phyloP scores from a whole-genome alignment of 495 filamentous ascomycete species.

The Penicillium crystallinum region DNA sequence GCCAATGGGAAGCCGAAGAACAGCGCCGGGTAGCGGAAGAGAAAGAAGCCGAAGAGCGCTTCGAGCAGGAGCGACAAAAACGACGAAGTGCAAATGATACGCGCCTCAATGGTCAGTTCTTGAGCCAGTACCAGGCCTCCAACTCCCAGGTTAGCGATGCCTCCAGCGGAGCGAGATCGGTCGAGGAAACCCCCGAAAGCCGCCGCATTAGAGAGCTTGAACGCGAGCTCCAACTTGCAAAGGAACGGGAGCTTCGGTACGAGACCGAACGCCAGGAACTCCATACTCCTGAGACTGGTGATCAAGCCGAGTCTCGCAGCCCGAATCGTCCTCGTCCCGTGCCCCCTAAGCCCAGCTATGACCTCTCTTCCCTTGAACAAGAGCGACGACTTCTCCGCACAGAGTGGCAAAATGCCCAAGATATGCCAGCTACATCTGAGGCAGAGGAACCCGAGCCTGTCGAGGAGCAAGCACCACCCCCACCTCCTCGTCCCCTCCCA shows the following conservation, averaged over 20 bases:
- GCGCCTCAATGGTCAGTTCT: constrained; percentile 74
- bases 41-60: constrained; percentile 58
- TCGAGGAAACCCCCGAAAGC: constrained; percentile 42
- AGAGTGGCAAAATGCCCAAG: constrained; percentile 58
- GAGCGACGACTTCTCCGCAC: constrained; percentile 69
- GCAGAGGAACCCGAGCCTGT: constrained; percentile 9
- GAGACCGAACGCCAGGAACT: constrained; percentile 68
- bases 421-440: constrained; percentile 19
- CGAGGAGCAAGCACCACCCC: constrained; percentile 35
- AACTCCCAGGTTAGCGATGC: constrained; percentile 30
- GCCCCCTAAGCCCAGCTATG: constrained; percentile 51
- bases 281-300: constrained; percentile 29
- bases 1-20: constrained; percentile 76
- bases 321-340: constrained; percentile 38
- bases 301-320: constrained; percentile 24
- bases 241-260: constrained; percentile 81
- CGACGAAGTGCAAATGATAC: constrained; percentile 55
- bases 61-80: constrained; percentile 62
- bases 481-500: constrained; percentile 40
- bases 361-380: constrained; percentile 66
- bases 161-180: constrained; percentile 3
- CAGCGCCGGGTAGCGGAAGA: constrained; percentile 69
- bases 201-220: constrained; percentile 80
- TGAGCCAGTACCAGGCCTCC: constrained; percentile 75
- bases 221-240: constrained; percentile 75